A percentile compares a stretch with the other conserved stretches of the same genome.
Conservation (phyloP, 768 basidiomycete species). For the Mycena olivaceomarginata region DNA sequence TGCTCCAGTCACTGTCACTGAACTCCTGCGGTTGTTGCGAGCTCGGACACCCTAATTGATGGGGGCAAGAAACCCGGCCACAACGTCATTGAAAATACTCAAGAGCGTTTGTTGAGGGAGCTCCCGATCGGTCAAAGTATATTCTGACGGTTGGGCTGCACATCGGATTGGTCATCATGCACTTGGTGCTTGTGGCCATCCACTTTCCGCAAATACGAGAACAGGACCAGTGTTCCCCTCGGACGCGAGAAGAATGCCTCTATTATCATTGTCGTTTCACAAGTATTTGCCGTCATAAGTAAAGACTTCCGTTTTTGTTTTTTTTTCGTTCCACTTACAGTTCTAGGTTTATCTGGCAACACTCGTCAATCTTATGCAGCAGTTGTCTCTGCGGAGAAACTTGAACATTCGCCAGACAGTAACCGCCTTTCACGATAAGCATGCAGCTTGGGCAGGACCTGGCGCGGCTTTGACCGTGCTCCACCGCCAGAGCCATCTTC, state of each 20-base stretch:
- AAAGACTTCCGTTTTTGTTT: background rate
- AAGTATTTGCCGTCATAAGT: slow-evolving; percentile 4
- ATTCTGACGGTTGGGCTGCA: background rate
- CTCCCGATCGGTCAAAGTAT: background rate
- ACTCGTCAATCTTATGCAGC: too few species aligned
- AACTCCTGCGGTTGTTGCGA: too few species aligned
- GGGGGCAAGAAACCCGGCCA: too few species aligned
- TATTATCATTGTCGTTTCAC: background rate
- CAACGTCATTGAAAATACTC: background rate
- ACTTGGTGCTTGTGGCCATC: background rate
- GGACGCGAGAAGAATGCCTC: background rate
- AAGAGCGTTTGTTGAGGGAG: background rate
- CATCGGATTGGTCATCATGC: background rate
- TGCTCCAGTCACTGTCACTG: too few species aligned
- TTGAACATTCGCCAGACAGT: too few species aligned
- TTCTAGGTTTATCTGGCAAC: background rate
- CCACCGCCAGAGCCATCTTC: background rate
- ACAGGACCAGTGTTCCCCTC: background rate
- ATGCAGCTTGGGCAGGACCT: too few species aligned
- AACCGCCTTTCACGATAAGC: too few species aligned
- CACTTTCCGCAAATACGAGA: background rate
- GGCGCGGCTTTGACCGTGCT: background rate
- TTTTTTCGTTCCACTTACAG: background rate
- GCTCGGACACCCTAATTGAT: too few species aligned
- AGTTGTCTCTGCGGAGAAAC: too few species aligned